Evolutionary conservation across 768 basidiomycete species (phyloP), one percentile per base, ranked within the genome.

Genomic region (button mushroom (Agaricus bisporus)): DNA sequence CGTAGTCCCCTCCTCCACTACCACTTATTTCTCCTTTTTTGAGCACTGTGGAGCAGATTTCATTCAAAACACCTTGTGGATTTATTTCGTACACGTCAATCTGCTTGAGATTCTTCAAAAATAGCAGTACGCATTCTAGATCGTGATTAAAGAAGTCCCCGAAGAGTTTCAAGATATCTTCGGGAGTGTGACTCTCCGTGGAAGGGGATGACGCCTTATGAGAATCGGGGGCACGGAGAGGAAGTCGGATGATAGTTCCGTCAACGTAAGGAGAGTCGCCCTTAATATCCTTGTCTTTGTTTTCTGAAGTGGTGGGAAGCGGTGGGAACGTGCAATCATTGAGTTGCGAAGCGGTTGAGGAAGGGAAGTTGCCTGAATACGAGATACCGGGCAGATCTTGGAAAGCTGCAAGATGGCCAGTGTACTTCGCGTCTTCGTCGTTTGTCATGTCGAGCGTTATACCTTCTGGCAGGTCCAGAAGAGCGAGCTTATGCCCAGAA

Each of bases 211-310:
- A 54, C 56, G 42, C 70, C 75, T 49, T 75, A 66, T 2, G 55
- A 58, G 55, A 70, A 73, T 1, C 61, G 45, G 10, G 48, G 0
- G 55, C 57, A 9, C 79, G 69, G 12, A 80, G 62, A 0, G 79
- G 77, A 25, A 79, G 72, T 2, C 79, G 70, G 39, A 80, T 72
- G 38, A 75, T 58, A 1, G 79, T 72, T 0, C 77, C 76, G 3
- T 55, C 41, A 55, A 75, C 68, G 10, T 52, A 48, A 26, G 44
- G 36, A 18, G 18, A 17, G 39, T 42, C 22, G 41, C 28, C 14
- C 12, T 46, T n/a, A 15, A 1, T 15, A 10, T 32, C 28, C 28
- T 36, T 36, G 41, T 17, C 48, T 28, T 44, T 48, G 26, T 61
- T 63, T 10, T 58, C 57, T 2, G 53, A 45, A 4, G 51, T 42